Percentiles rank a stretch among this genome's conserved stretches.
These are phyloP conservation scores for Calonectria pauciramosa DNA, from an alignment of 2,329 filamentous ascomycete genomes.

Conservation along the genomic window DNA sequence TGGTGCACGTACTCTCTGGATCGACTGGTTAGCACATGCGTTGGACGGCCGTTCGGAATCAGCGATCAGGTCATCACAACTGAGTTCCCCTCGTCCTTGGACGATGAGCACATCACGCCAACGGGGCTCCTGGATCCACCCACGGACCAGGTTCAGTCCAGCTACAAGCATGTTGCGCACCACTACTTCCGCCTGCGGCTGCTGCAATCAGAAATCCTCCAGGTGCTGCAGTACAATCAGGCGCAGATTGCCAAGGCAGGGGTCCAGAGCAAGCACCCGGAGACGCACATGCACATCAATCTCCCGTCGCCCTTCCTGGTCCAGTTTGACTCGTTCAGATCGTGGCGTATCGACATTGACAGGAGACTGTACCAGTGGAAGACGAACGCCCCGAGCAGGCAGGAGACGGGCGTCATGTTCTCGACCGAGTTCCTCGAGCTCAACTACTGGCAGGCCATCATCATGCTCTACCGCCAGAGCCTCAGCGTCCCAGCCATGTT, in stretches of 20 bases:
- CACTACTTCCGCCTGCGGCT: slow-evolving; percentile 93
- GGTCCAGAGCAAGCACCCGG: slow-evolving; percentile 77
- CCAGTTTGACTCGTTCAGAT: slow-evolving; percentile 86
- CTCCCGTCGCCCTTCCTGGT: slow-evolving; percentile 88
- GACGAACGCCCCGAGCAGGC: slow-evolving; percentile 80
- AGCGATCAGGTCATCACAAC: slow-evolving; percentile 98
- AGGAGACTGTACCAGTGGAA: slow-evolving; percentile 89
- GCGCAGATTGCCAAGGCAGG: slow-evolving; percentile 80
- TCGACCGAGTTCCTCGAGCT: slow-evolving; percentile 91
- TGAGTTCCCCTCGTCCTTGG: slow-evolving; percentile 89
- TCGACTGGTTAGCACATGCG: slow-evolving; percentile 93
- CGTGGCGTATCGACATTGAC: slow-evolving; percentile 92
- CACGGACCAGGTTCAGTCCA: slow-evolving; percentile 72
- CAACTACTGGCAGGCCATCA: slow-evolving; percentile 98
- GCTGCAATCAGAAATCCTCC: slow-evolving; percentile 93
- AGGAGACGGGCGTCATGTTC: slow-evolving; percentile 89
- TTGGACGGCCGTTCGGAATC: slow-evolving; percentile 92
- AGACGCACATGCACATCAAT: slow-evolving; percentile 84
- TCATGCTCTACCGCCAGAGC: slow-evolving; percentile 95
- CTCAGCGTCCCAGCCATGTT: slow-evolving; percentile 87
- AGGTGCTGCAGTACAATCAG: slow-evolving; percentile 94
- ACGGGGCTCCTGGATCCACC: slow-evolving; percentile 77
- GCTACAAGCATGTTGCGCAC: slow-evolving; percentile 91
- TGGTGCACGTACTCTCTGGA: slow-evolving; percentile 98
- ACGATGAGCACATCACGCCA: slow-evolving; percentile 89